These are phyloP conservation scores for Pyrenochaeta sp. DNA, from an alignment of 2,329 filamentous ascomycete species.

Conservation along the genomic window DNA sequence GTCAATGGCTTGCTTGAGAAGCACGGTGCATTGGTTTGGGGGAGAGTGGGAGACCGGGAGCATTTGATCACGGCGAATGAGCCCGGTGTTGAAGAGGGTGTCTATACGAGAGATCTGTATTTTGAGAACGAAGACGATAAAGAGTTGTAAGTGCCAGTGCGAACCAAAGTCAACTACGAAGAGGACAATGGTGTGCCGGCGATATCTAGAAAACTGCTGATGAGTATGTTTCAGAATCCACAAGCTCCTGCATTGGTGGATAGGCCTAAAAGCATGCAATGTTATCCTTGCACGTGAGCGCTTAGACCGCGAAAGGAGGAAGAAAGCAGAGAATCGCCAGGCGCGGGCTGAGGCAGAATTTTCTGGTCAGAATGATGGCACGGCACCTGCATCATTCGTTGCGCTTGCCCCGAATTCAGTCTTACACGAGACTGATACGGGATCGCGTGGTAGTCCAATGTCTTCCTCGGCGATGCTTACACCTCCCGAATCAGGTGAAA, in stretches of 20 bases:
- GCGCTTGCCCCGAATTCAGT: conserved; percentile 40
- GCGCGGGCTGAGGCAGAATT: conserved; percentile 38
- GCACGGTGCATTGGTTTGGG: conserved; percentile 46
- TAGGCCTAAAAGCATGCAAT: conserved; percentile 48
- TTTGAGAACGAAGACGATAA: conserved; percentile 44
- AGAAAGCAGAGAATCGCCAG: conserved; percentile 44
- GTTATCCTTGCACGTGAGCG: conserved; percentile 47
- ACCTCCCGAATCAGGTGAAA: conserved; percentile 40
- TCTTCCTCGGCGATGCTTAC: conserved; percentile 40
- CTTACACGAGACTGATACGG: conserved; percentile 34
- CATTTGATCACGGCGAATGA: conserved; percentile 45
- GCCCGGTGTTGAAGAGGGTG: conserved; percentile 39
- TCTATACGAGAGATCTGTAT: conserved; percentile 44
- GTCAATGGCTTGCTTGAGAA: conserved; percentile 41
- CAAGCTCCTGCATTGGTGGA: conserved; percentile 48
- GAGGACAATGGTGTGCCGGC: background rate
- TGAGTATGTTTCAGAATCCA: conserved; percentile 32
- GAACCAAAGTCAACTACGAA: background rate
- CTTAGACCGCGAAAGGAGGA: conserved; percentile 44
- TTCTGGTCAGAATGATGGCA: conserved; percentile 27
- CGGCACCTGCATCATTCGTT: conserved; percentile 38
- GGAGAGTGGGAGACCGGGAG: conserved; percentile 38
- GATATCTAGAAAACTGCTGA: conserved; percentile 11
- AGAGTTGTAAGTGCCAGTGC: conserved; percentile 32
- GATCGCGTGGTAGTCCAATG: conserved; percentile 34